Base-by-base conservation (phyloP, 1,284 basidiomycete species). In the Naganishia sp. region DNA sequence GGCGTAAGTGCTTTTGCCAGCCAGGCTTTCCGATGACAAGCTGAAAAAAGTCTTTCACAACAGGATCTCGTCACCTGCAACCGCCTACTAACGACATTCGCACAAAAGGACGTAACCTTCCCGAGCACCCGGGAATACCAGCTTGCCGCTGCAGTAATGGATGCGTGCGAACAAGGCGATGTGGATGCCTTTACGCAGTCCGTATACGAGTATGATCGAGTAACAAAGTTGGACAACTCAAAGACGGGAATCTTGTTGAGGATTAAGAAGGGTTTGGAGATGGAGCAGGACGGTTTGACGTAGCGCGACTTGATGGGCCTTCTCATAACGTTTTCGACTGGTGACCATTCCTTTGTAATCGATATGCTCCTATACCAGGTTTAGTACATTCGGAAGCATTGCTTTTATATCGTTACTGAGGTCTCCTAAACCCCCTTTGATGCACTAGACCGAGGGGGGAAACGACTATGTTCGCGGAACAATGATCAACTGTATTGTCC, bases 171-270 rank as follows among this genome's bases (percentile, higher is more conserved):
- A 69, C 83, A 83, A 42, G 90, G 88, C 5, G 92, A 97, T 74
- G 77, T 83, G 25, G 89, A 93, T 73, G 81, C 82, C 15, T 96
- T 90, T 78, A 77, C 75, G 2, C 73, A 70, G 9, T 91, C 90
- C 6, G 87, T 94, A 21, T 85, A 86, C 56, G 90, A 92, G 75
- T 96, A 87, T 76, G 92, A 95, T 78, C 87, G 92, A 75, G 85
- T 95, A 68, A 89, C 86, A 49, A 92, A 91, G 80, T 80, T 97
- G 74, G 94, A 97, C 79, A 90, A 90, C 79, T 96, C 92, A 92
- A 96, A 96, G 85, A 96, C 93, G 45, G 83, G 80, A 43, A 88
- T 97, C 60, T 78, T 98, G 72, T 81, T 96, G 73, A 89, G 89
- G 81, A 88, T 96, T 78, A 97, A 96, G 85, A 86, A 85, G 76